Base-by-base conservation (phyloP, 768 basidiomycete genomes). In the Coprinopsis cinerea region DNA sequence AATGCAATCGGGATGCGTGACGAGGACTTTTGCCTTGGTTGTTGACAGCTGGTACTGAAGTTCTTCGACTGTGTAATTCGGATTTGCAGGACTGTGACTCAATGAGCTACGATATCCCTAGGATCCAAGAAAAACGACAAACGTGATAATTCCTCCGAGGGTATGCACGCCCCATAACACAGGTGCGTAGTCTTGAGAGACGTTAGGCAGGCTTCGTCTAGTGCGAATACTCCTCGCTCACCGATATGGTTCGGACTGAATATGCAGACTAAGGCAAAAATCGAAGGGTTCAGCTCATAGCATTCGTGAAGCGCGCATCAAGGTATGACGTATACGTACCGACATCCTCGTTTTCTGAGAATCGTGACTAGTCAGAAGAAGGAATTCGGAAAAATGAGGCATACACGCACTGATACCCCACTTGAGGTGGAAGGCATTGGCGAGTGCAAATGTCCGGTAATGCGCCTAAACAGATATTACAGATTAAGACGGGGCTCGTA, bases 181-280 rank as follows among this genome's bases (percentile, higher is more conserved):
- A 26, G 70, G 61, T 5, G 74, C 69, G 52, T 83, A 85, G 53
- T 79, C 82, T 83, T 52, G 51, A 17, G 52, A 39, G 39, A 7
- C 27, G 41, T 15, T 28, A 40, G 35, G 37, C 10, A 25, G n/a
- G 30, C 23, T 18, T 17, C 25, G n/a, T 17, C n/a, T 23, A 42
- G 20, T 36, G 44, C 36, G 24, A 41, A 44, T 34, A 22, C 54
- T 23, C 6, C 42, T 17, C 3, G 26, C 66, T 55, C 47, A 83
- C 83, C 82, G 23, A 79, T 66, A 58, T 82, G 72, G 55, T 86
- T 86, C 13, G 81, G 78, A 55, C 81, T 79, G 62, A 79, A 79
- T 27, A 86, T 56, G 57, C 82, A 80, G 35, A 83, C 83, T 83
- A 18, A 32, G 10, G 28, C 11, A 25, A n/a, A n/a, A n/a, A n/a